Evolutionary conservation across 1,139 yeast genomes (phyloP), one percentile per base, ranked within the genome.

Genomic region (Sugiyamaella grinbergsii): DNA sequence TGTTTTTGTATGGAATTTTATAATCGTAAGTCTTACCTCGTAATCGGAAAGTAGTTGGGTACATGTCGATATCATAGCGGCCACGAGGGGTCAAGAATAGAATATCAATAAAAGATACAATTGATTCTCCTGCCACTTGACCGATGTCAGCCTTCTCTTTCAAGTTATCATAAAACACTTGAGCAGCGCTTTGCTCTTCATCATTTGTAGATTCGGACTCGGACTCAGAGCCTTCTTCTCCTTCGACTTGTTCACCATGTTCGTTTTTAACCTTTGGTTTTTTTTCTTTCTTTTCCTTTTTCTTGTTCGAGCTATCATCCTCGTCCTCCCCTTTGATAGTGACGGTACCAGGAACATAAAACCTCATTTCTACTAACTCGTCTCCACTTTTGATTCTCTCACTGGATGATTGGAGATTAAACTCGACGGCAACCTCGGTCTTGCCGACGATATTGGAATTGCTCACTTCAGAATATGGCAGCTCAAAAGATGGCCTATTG

Each of bases 1-100:
- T 85, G 66, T 89, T 95, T 64, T 83, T 79, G 71, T 88, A 93
- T 67, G 88, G 96, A 54, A 94, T 80, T 72, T 93, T 94, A 77
- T 93, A 94, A 70, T 93, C 98, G 71, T 94, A 93, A 2, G 98
- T 93, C 71, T 93, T 93, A 69, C 99, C 99, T 65, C 98, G 83
- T 53, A 93, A 77, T 68, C 98, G 83, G 71, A 94, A 80, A 40
- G 95, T 87, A 23, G 82, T 80, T 40, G 89, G 83, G 71, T 88
- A 93, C 85, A 93, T 85, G 69, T 91, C 98, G 62, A 93, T 86
- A 68, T 94, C 98, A 70, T 91, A 93, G 70, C 98, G 93, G 62
- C 98, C 98, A 78, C 76, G 66, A 62, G 99, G 99, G 0, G 98
- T 94, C 55, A 94, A 81, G 77, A 93, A 90, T 66, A 93, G 77